Percentiles rank a stretch among this genome's conserved stretches.
These are phyloP conservation scores for Rubia yunnanensis DNA, from an alignment of 257 asterid genomes.

Conservation along the genomic window DNA sequence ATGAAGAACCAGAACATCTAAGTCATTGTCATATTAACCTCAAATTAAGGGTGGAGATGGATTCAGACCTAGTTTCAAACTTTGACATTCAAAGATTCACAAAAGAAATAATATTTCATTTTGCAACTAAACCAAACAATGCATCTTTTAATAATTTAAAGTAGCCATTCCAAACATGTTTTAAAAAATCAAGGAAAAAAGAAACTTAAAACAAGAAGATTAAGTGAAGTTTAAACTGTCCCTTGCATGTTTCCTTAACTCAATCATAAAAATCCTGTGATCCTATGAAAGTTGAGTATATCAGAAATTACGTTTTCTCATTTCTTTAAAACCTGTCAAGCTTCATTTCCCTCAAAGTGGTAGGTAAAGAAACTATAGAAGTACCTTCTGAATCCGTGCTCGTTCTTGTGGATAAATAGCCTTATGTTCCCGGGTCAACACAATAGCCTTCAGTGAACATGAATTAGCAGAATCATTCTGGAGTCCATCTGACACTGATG, in stretches of 20 bases:
- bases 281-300: not conserved
- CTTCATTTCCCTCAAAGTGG: not conserved
- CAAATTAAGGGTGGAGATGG: not conserved
- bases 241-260: not conserved
- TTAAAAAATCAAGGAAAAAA: not conserved
- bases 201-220: not conserved
- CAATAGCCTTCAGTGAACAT: constrained; percentile 55
- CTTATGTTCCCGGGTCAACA: constrained; percentile 83
- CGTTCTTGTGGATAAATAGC: constrained; percentile 90
- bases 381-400: constrained; percentile 83
- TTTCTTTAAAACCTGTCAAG: not conserved
- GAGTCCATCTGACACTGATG: constrained; percentile 39
- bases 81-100: not conserved
- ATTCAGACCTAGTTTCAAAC: not conserved
- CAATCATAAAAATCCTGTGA: not conserved
- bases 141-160: not conserved
- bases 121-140: not conserved
- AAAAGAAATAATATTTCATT: not conserved
- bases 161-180: not conserved
- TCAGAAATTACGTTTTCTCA: not conserved
- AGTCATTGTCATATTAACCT: not conserved
- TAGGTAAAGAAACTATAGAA: not conserved
- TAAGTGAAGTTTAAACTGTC: too few species aligned
- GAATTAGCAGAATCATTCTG: constrained; percentile 25
- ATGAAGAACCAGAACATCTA: not conserved